Percentiles rank a stretch among this genome's conserved stretches.
Conservation (phyloP, 1,284 basidiomycete species). For the Irpex sp. region DNA sequence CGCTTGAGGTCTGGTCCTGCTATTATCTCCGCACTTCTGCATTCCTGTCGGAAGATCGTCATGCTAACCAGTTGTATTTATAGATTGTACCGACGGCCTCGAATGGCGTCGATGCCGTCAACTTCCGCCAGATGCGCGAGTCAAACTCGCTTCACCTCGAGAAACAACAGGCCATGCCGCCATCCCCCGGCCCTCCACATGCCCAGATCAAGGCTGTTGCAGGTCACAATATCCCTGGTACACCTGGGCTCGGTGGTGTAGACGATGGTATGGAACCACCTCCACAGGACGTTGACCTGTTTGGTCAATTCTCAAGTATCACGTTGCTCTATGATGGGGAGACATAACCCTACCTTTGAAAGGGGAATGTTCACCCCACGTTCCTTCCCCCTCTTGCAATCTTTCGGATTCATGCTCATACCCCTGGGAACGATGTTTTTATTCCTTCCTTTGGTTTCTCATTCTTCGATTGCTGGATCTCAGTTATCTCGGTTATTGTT, state of each 20-base stretch:
- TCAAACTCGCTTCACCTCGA: slow-evolving; percentile 89
- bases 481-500: too few relatives aligned
- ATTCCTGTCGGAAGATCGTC: background rate
- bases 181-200: slow-evolving; percentile 9
- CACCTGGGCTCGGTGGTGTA: slow-evolving; percentile 39
- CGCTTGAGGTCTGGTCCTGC: too few relatives aligned
- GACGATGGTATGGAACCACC: slow-evolving; percentile 48
- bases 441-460: too few relatives aligned
- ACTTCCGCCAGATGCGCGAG: slow-evolving; percentile 90
- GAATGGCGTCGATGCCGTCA: slow-evolving; percentile 83
- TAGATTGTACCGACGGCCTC: slow-evolving; percentile 84
- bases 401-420: background rate
- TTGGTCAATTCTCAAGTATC: slow-evolving; percentile 83
- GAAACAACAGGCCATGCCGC: slow-evolving; percentile 32
- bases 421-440: too few relatives aligned
- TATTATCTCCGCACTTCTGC: too few relatives aligned
- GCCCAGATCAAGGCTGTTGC: slow-evolving; percentile 37
- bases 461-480: too few relatives aligned
- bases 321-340: slow-evolving; percentile 85
- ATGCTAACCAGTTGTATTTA: background rate
- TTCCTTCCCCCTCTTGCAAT: background rate
- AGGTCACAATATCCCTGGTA: slow-evolving; percentile 31
- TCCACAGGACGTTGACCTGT: slow-evolving; percentile 51
- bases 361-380: too few relatives aligned
- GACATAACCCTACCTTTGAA: slow-evolving; percentile 16